phyloP scores from a whole-genome alignment of 768 basidiomycete species.

The Agaricus blazei region DNA sequence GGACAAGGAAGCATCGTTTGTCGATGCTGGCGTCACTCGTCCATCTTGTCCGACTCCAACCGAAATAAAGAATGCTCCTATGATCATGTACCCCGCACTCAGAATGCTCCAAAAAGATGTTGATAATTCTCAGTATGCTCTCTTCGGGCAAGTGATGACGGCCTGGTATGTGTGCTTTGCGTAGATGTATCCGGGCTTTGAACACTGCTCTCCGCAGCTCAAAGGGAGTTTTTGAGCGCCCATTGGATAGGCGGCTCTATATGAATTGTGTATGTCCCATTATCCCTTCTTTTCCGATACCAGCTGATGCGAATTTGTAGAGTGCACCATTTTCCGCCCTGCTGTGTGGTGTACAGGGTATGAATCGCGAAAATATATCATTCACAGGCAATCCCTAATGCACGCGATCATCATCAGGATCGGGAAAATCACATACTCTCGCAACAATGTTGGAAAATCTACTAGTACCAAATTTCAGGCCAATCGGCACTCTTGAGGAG shows the following conservation, averaged over 20 bases:
- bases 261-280: slow-evolving; percentile 52
- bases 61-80: slow-evolving; percentile 42
- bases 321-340: slow-evolving; percentile 72
- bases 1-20: slow-evolving; percentile 18
- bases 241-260: slow-evolving; percentile 51
- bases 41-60: slow-evolving; percentile 22
- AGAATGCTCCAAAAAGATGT: slow-evolving; percentile 21
- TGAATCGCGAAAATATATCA: not conserved
- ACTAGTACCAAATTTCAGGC: slow-evolving; percentile 47
- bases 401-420: slow-evolving; percentile 30
- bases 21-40: slow-evolving; percentile 11
- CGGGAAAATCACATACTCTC: slow-evolving; percentile 71
- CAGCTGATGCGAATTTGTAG: slow-evolving; percentile 25
- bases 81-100: slow-evolving; percentile 47
- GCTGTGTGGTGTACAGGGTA: slow-evolving; percentile 69
- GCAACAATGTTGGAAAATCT: slow-evolving; percentile 67
- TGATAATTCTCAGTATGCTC: slow-evolving; percentile 49
- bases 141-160: slow-evolving; percentile 45
- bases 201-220: slow-evolving; percentile 21
- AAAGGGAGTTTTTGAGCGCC: slow-evolving; percentile 25
- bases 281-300: not conserved
- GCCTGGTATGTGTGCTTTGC: slow-evolving; percentile 33
- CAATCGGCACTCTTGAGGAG: slow-evolving; percentile 47
- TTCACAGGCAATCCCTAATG: not conserved
- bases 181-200: not conserved